A percentile compares a stretch with the other conserved stretches of the same genome.
These are phyloP conservation scores for Fusarium sp. DNA, from an alignment of 2,329 filamentous ascomycete species.

Conservation along the genomic window DNA sequence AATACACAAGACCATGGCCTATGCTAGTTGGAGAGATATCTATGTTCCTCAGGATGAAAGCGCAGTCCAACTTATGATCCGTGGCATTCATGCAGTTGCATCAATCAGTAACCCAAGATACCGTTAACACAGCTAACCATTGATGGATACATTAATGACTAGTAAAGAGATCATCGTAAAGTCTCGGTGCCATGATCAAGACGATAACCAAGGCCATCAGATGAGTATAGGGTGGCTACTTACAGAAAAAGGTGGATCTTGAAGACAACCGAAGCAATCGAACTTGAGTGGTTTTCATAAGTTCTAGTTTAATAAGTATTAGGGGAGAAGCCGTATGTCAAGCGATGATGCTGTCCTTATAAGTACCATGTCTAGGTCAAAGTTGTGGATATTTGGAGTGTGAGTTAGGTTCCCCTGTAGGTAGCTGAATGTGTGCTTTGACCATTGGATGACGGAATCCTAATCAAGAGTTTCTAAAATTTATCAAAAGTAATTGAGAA, in stretches of 20 bases:
- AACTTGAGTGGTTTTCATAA: background rate
- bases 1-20: background rate
- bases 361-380: background rate
- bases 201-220: background rate
- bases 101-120: background rate
- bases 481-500: no score
- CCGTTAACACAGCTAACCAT: rapidly evolving
- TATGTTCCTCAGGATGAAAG: background rate
- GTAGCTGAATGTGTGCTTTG: background rate
- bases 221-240: background rate
- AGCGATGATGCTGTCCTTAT: rapidly evolving
- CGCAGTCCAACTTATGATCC: background rate
- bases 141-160: background rate
- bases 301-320: background rate
- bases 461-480: background rate
- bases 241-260: background rate
- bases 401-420: rapidly evolving
- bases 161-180: background rate
- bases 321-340: rapidly evolving
- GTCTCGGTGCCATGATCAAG: background rate
- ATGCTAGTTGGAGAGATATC: rapidly evolving
- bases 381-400: background rate
- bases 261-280: background rate
- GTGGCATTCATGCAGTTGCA: background rate
- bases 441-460: rapidly evolving